phyloP scores from a whole-genome alignment of 768 basidiomycete species.

The Lactifluus rugatus region DNA sequence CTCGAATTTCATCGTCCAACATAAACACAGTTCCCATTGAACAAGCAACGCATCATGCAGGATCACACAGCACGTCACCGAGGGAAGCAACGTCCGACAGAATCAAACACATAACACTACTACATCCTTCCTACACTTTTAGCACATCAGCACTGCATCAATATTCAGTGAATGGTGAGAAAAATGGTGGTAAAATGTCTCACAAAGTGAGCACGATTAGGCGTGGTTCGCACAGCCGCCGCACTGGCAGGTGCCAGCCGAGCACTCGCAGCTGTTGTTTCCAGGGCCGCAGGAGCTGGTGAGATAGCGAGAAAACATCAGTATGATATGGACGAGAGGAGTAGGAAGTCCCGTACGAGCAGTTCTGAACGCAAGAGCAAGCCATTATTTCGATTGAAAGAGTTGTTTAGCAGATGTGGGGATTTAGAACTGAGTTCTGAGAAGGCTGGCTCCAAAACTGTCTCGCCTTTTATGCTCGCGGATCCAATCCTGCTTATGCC shows the following conservation, averaged over 20 bases:
- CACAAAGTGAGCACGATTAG: not conserved
- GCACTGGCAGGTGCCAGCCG: conserved; percentile 8
- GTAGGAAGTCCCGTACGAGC: conserved; percentile 1
- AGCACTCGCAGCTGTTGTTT: conserved; percentile 5
- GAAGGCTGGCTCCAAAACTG: too few relatives aligned
- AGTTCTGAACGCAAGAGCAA: conserved; percentile 1
- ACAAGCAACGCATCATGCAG: not conserved
- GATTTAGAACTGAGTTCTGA: not conserved
- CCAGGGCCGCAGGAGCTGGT: conserved; percentile 1
- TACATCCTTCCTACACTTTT: not conserved
- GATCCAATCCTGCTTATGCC: not conserved
- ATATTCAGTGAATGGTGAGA: not conserved
- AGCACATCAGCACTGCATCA: not conserved
- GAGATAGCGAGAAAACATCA: not conserved
- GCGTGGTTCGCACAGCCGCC: conserved; percentile 7
- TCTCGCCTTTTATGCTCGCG: not conserved
- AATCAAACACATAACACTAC: not conserved
- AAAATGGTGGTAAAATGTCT: not conserved
- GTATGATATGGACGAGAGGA: not conserved
- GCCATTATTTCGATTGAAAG: not conserved
- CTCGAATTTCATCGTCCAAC: not conserved
- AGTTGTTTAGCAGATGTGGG: not conserved
- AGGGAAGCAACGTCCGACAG: not conserved
- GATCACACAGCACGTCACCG: not conserved
- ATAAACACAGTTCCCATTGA: not conserved